These are phyloP conservation scores for Lactarius evosmus DNA, from an alignment of 768 basidiomycete species.

Conservation along the genomic window DNA sequence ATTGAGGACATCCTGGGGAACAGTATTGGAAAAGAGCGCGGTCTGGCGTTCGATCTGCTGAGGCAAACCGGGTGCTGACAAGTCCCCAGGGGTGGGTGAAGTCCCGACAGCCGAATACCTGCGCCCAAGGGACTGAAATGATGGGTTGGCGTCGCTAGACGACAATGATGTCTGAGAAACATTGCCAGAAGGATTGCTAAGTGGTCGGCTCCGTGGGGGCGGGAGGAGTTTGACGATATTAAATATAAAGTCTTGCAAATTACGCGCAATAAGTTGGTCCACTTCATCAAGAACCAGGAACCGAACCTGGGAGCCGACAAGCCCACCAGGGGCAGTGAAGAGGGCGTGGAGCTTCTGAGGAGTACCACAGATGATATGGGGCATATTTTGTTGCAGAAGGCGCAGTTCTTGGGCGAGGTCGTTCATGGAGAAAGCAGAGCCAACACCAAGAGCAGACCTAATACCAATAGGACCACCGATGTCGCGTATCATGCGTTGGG, in stretches of 20 bases:
- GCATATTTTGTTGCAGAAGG: constrained; percentile 84
- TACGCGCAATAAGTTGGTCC: constrained; percentile 95
- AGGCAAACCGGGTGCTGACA: constrained; percentile 36
- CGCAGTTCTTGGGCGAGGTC: constrained; percentile 74
- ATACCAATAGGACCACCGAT: constrained; percentile 92
- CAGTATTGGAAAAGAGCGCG: constrained; percentile 95
- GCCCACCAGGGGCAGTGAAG: constrained; percentile 75
- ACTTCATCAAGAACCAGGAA: constrained; percentile 97
- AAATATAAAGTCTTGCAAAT: constrained; percentile 92
- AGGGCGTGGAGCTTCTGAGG: constrained; percentile 94
- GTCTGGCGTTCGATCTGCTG: constrained; percentile 75
- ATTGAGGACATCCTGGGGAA: constrained; percentile 96
- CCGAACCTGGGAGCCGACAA: constrained; percentile 79
- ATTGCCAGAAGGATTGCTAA: constrained; percentile 44
- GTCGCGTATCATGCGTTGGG: constrained; percentile 92
- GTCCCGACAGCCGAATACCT: constrained; percentile 57
- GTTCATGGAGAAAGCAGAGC: constrained; percentile 58
- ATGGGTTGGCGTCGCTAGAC: constrained; percentile 22
- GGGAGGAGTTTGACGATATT: constrained; percentile 91
- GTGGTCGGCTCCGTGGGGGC: constrained; percentile 69
- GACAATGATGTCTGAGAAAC: constrained; percentile 22
- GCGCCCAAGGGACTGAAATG: constrained; percentile 41
- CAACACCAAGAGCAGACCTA: constrained; percentile 84
- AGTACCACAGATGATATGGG: constrained; percentile 95
- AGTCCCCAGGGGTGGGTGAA: constrained; percentile 45